Percentiles rank a stretch among this genome's conserved stretches.
phyloP scores from a whole-genome alignment of 2,329 filamentous ascomycete species.

The Ophiostoma ips region DNA sequence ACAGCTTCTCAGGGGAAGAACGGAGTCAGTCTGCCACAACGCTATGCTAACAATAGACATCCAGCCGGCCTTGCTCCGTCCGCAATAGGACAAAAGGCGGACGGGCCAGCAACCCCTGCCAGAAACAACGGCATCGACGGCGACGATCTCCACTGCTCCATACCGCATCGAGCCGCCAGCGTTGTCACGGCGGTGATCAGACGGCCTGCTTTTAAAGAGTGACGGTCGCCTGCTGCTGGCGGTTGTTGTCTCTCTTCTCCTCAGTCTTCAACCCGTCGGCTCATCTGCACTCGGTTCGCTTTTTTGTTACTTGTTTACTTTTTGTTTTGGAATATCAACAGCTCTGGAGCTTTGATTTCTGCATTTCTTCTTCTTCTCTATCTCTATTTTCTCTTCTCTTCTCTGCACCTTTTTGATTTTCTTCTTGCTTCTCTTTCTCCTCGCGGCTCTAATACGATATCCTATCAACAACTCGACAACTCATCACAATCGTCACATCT shows the following conservation, averaged over 20 bases:
- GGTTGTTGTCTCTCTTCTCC: not conserved
- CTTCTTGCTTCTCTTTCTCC: not conserved
- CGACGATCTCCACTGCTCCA: no score
- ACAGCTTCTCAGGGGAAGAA: no score
- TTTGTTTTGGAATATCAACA: constrained; percentile 3
- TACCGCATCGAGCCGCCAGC: not conserved
- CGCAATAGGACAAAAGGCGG: no score
- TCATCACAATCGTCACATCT: not conserved
- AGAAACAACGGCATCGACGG: no score
- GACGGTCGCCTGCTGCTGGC: not conserved
- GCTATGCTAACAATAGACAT: no score
- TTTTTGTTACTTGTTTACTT: not conserved
- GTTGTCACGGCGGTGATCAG: no score
- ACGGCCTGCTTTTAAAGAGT: no score
- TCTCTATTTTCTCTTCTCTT: not conserved
- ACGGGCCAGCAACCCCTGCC: no score
- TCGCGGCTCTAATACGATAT: no score
- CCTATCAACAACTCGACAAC: no score
- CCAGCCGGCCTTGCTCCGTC: no score
- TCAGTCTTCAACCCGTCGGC: constrained; percentile 13
- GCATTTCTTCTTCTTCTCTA: not conserved
- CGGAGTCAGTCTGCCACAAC: no score
- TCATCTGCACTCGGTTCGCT: constrained; percentile 8
- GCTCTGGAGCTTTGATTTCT: constrained; percentile 13
- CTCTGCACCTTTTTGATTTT: not conserved